Conservation (phyloP, 768 basidiomycete species). For the Clitopilus passeckerianus region DNA sequence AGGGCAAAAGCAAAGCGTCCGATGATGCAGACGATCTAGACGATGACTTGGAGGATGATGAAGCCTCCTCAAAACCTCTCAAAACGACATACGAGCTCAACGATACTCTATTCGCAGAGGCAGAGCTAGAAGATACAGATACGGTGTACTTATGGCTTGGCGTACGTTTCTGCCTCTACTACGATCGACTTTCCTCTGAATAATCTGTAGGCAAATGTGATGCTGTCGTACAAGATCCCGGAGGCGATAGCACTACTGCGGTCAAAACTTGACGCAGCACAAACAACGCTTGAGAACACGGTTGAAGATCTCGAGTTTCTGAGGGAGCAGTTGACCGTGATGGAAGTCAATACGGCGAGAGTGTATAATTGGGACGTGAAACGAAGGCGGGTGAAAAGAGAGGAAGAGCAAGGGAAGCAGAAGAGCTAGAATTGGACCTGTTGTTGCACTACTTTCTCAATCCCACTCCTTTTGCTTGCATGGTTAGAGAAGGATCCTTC, state of each 20-base stretch:
- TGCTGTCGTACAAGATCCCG: constrained; percentile 88
- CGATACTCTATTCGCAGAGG: constrained; percentile 92
- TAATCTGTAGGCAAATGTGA: constrained; percentile 80
- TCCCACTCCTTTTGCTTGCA: no score
- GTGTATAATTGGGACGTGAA: constrained; percentile 98
- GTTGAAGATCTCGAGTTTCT: constrained; percentile 90
- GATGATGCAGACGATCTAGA: constrained; percentile 40
- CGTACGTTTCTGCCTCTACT: constrained; percentile 40
- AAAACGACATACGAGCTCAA: constrained; percentile 92
- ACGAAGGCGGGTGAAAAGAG: constrained; percentile 57
- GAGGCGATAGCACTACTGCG: constrained; percentile 71
- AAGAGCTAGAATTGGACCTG: neutral
- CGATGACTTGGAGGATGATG: constrained; percentile 45
- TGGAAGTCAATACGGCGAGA: constrained; percentile 94
- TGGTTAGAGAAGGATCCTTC: no score
- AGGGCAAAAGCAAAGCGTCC: constrained; percentile 47
- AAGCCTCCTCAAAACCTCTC: constrained; percentile 45
- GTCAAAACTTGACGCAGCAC: constrained; percentile 71
- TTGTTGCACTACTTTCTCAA: no score
- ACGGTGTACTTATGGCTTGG: constrained; percentile 95
- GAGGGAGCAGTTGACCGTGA: constrained; percentile 91
- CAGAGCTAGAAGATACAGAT: constrained; percentile 81
- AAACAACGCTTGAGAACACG: constrained; percentile 58
- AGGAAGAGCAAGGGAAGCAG: constrained; percentile 26
- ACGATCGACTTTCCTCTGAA: neutral